Conservation (phyloP, 164 flowering plant genomes). For the Dillenia suffruticosa region DNA sequence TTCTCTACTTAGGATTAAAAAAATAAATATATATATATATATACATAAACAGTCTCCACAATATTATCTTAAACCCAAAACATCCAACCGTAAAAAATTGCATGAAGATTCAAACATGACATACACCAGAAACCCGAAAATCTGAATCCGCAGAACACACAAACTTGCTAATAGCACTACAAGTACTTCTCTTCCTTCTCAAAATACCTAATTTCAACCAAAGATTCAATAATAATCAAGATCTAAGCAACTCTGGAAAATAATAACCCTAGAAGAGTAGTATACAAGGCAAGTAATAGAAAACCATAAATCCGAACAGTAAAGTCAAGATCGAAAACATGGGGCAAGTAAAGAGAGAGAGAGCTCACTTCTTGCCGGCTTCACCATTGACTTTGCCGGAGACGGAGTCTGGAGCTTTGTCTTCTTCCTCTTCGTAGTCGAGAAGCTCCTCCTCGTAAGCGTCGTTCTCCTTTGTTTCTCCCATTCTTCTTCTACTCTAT, state of each 20-base stretch:
- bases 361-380: slow-evolving; percentile 67
- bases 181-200: too few species aligned
- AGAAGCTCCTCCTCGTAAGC: slow-evolving; percentile 96
- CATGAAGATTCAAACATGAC: not conserved
- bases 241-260: not conserved
- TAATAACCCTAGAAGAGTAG: not conserved
- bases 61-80: not conserved
- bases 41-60: too few species aligned
- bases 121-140: not conserved
- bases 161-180: not conserved
- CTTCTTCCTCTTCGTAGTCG: slow-evolving; percentile 96
- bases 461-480: slow-evolving; percentile 76
- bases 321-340: not conserved
- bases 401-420: slow-evolving; percentile 66
- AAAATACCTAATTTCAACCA: too few species aligned
- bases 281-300: not conserved
- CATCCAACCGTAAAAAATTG: not conserved
- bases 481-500: slow-evolving; percentile 39
- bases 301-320: not conserved
- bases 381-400: slow-evolving; percentile 66
- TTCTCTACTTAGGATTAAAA: not conserved
- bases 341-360: not conserved
- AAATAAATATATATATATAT: not conserved
- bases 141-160: not conserved
- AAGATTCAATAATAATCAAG: not conserved